These are phyloP conservation scores for Diplodia intermedia DNA, from an alignment of 2,329 filamentous ascomycete genomes.

Conservation along the genomic window DNA sequence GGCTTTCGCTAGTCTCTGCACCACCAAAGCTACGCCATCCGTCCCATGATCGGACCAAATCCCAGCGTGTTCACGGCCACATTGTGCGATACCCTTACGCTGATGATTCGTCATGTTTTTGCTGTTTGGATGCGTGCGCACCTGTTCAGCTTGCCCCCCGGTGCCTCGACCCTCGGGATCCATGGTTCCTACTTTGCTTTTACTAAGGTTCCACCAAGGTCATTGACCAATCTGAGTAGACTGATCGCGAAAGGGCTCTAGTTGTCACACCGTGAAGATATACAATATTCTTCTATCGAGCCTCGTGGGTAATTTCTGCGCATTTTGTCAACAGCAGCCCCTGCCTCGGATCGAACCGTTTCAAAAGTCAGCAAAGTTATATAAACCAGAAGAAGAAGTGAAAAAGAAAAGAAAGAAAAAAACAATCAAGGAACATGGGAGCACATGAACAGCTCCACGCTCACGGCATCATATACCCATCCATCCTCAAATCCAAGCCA, in stretches of 20 bases:
- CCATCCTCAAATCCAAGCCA: constrained; percentile 11
- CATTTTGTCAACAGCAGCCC: no score
- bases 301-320: no score
- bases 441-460: not conserved
- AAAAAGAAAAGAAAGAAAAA: not conserved
- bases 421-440: not conserved
- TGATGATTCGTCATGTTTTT: not conserved
- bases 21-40: not conserved
- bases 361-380: no score
- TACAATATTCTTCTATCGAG: no score
- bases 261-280: no score
- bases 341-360: no score
- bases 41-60: not conserved
- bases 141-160: not conserved
- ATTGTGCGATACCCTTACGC: not conserved
- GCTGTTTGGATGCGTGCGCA: not conserved
- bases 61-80: not conserved
- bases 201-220: not conserved
- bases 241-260: no score
- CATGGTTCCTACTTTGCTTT: not conserved
- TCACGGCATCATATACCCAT: constrained; percentile 28
- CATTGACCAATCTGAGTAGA: not conserved
- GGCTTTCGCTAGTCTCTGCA: not conserved
- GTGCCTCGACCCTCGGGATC: not conserved
- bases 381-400: no score